Evolutionary conservation across 176 grass and related monocot genomes (phyloP), one percentile per base, ranked within the genome.

Genomic region (Musa schizocarpa): DNA sequence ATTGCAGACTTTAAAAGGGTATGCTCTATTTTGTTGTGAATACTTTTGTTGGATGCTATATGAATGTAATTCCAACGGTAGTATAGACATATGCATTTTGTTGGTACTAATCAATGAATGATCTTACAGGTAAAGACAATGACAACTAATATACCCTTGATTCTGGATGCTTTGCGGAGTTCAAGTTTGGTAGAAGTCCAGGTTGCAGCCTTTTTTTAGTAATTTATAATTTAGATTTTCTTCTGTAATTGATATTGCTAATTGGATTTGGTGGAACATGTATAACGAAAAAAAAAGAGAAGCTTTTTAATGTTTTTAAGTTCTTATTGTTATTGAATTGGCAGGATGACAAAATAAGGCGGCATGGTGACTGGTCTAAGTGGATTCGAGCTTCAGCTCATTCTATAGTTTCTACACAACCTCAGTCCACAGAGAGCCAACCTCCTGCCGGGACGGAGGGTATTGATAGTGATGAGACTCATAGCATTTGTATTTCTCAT

Each of bases 1-100:
- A 74, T 93, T 72, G 82, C 87, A 76, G 85, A 93, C 59, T 93
- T 93, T 86, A 89, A 93, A 26, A 87, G 90, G 74, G 90, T 93
- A 89, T 74, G 77, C 4, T 54, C 71, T 84, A 68, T 81, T 65
- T 52, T 77, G 49, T 64, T 65, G 59, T 12, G 25, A 52, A 53
- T 29, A 20, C 11, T 65, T 23, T 65, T 65, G 7, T 65, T 1
- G 1, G 19, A 81, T 82, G 50, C 63, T 79, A 22, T 73, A 43
- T 48, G 66, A 62, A 3, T 72, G 16, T 63, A 52, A 24, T 74
- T 1, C 4, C 72, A 13, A 50, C 10, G 68, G 50, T 70, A 11
- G 43, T 50, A 50, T 10, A 13, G 12, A 51, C 51, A 17, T 25
- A 19, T 13, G 34, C 34, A 43, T 51, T 51, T 70, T 51, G 68